phyloP scores from a whole-genome alignment of 78 protist species.

The Polysphondylium violaceum region DNA sequence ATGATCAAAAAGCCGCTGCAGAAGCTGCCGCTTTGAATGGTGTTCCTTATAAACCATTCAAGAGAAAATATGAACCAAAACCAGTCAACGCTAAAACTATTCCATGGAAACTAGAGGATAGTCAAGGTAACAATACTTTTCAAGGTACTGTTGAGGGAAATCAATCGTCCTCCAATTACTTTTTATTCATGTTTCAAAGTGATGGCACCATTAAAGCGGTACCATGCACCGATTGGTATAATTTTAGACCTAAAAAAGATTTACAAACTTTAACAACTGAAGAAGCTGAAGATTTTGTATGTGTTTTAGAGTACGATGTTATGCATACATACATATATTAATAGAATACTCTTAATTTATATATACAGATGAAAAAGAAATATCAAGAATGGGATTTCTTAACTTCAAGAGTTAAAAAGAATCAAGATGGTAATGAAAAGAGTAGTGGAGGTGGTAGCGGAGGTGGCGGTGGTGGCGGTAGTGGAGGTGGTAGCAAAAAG shows the following conservation, averaged over 20 bases:
- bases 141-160: conserved; percentile 74
- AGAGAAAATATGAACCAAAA: conserved; percentile 33
- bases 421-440: neutral
- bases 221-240: conserved; percentile 74
- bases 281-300: conserved; percentile 73
- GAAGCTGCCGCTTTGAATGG: neutral
- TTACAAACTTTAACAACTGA: conserved; percentile 28
- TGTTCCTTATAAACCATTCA: neutral
- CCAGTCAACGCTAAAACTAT: conserved; percentile 59
- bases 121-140: conserved; percentile 29
- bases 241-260: conserved; percentile 66
- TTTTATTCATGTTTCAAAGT: conserved; percentile 69
- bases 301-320: neutral
- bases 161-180: conserved; percentile 44
- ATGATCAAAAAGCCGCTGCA: neutral
- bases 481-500: too few relatives aligned
- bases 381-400: conserved; percentile 27
- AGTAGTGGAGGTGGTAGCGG: neutral
- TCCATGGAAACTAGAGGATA: conserved; percentile 70
- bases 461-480: neutral
- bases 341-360: neutral
- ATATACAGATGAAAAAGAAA: conserved; percentile 46
- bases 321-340: neutral
- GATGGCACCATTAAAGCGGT: conserved; percentile 63
- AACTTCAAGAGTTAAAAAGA: conserved; percentile 8